Conservation (phyloP, 805 yeast genomes). For the Cyberlindnera veronae region DNA sequence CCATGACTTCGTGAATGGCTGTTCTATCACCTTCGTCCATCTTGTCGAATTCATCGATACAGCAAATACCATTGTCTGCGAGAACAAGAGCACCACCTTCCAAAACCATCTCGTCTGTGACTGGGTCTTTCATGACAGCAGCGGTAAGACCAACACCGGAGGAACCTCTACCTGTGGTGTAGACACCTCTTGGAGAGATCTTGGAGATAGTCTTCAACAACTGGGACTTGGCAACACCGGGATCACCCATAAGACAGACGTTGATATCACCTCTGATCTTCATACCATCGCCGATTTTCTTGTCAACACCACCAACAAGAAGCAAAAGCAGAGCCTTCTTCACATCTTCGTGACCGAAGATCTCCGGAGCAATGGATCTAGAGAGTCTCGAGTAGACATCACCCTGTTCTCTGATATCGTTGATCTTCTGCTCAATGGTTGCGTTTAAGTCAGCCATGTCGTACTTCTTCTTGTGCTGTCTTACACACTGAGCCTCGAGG, state of each 20-base stretch:
- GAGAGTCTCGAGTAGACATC: slow-evolving; percentile 79
- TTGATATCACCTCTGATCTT: slow-evolving; percentile 96
- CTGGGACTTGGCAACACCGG: slow-evolving; percentile 99
- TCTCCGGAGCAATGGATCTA: slow-evolving; percentile 94
- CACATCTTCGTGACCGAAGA: slow-evolving; percentile 89
- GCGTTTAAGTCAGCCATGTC: slow-evolving; percentile 57
- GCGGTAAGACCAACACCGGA: slow-evolving; percentile 99
- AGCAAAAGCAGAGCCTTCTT: slow-evolving; percentile 84
- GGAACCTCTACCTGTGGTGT: slow-evolving; percentile 97
- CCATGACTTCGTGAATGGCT: slow-evolving; percentile 99
- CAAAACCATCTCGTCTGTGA: slow-evolving; percentile 96
- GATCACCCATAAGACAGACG: slow-evolving; percentile 96
- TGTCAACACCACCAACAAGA: slow-evolving; percentile 93
- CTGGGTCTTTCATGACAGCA: slow-evolving; percentile 97
- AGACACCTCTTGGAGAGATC: slow-evolving; percentile 94
- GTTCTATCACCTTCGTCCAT: slow-evolving; percentile 98
- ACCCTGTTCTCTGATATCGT: slow-evolving; percentile 53
- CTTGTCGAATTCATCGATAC: slow-evolving; percentile 98
- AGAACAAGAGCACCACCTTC: slow-evolving; percentile 98
- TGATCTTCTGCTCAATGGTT: slow-evolving; percentile 54
- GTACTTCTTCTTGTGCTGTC: slow-evolving; percentile 87
- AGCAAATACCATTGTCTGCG: slow-evolving; percentile 97
- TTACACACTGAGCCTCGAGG: slow-evolving; percentile 79
- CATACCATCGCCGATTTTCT: slow-evolving; percentile 94
- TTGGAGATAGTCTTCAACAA: slow-evolving; percentile 84